A percentile compares a stretch with the other conserved stretches of the same genome.
These are phyloP conservation scores for Calonectria fujianensis DNA, from an alignment of 2,329 filamentous ascomycete species.

Conservation along the genomic window DNA sequence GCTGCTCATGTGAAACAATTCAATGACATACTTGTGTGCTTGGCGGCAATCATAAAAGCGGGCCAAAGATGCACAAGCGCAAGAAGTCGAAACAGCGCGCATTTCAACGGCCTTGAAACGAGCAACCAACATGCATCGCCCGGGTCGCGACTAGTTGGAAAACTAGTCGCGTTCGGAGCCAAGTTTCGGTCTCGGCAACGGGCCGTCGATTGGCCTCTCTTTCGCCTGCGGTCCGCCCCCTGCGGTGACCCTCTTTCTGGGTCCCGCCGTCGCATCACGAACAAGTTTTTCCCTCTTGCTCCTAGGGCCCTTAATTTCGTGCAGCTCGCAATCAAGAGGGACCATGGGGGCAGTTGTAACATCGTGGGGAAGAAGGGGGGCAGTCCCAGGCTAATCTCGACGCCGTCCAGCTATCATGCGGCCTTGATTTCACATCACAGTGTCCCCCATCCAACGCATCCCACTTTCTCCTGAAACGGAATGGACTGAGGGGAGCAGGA, in stretches of 20 bases:
- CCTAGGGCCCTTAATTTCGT: slow-evolving; percentile 28
- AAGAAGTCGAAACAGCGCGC: slow-evolving; percentile 19
- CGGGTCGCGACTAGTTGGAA: slow-evolving; percentile 25
- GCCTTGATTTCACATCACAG: slow-evolving; percentile 36
- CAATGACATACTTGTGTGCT: slow-evolving; percentile 8
- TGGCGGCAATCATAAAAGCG: slow-evolving; percentile 10
- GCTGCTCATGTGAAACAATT: slow-evolving; percentile 22
- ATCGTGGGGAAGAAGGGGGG: slow-evolving; percentile 37
- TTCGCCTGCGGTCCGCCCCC: slow-evolving; percentile 23
- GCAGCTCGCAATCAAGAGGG: slow-evolving; percentile 25
- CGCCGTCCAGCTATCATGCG: slow-evolving; percentile 32
- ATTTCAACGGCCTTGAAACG: slow-evolving; percentile 19
- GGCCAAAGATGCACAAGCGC: not conserved
- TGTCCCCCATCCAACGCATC: slow-evolving; percentile 16
- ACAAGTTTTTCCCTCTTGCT: slow-evolving; percentile 25
- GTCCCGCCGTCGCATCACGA: slow-evolving; percentile 12
- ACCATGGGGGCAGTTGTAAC: slow-evolving; percentile 21
- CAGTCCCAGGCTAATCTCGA: slow-evolving; percentile 13
- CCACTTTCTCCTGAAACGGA: slow-evolving; percentile 27
- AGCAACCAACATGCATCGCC: slow-evolving; percentile 25
- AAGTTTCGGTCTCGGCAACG: slow-evolving; percentile 35
- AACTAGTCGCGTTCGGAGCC: slow-evolving; percentile 19
- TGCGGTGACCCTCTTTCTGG: slow-evolving; percentile 26
- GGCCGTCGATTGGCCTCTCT: slow-evolving; percentile 30
- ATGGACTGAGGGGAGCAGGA: slow-evolving; percentile 11